Percentiles rank a stretch among this genome's conserved stretches.
These are phyloP conservation scores for Eremochloa ophiuroides DNA, from an alignment of 176 grass and related monocot species.

Conservation along the genomic window DNA sequence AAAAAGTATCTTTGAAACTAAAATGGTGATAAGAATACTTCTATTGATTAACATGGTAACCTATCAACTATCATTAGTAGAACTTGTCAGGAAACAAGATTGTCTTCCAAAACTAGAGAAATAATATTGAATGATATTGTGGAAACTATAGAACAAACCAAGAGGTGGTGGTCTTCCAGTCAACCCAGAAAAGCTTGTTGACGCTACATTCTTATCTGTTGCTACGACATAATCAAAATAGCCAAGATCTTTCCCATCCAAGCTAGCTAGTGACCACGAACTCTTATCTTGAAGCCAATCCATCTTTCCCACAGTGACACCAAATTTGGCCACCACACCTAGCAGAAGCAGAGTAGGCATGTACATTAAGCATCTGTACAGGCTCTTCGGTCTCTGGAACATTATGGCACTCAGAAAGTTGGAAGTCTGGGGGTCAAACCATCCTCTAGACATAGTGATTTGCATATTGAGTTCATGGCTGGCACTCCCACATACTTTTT, in stretches of 20 bases:
- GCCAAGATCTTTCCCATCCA: constrained; percentile 75
- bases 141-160: constrained; percentile 43
- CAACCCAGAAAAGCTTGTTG: constrained; percentile 57
- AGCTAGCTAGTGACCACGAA: constrained; percentile 72
- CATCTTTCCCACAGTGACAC: constrained; percentile 76
- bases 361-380: neutral
- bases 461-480: constrained; percentile 92
- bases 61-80: neutral
- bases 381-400: neutral
- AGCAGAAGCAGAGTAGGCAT: constrained; percentile 12
- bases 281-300: constrained; percentile 66
- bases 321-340: constrained; percentile 85
- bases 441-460: constrained; percentile 66
- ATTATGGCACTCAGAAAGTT: neutral
- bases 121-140: neutral
- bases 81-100: neutral
- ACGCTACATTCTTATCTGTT: constrained; percentile 74
- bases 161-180: constrained; percentile 72
- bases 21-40: neutral
- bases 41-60: neutral
- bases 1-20: neutral
- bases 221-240: constrained; percentile 77
- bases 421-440: constrained; percentile 43
- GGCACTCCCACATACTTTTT: constrained; percentile 88
- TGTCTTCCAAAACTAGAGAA: neutral